Evolutionary conservation across 2,329 filamentous ascomycete genomes (phyloP).

Genomic region (Hypoxylon sp.): DNA sequence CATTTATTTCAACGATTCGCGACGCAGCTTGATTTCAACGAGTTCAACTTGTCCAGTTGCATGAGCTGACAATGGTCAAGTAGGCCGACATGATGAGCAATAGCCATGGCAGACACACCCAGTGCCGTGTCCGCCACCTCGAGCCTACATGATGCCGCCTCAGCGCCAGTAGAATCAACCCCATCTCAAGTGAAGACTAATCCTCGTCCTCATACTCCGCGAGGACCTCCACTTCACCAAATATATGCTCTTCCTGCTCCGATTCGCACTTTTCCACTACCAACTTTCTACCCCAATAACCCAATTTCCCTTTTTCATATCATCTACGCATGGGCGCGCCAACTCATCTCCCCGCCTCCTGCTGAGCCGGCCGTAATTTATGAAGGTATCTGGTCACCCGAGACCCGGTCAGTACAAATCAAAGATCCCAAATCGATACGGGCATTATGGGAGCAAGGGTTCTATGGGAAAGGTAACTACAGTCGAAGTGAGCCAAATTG

Average conservation of each 20-base stretch:
- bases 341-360: conserved; percentile 76
- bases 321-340: conserved; percentile 81
- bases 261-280: conserved; percentile 85
- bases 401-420: conserved; percentile 87
- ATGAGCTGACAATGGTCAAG: conserved; percentile 37
- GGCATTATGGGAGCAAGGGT: conserved; percentile 95
- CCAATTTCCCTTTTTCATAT: conserved; percentile 89
- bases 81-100: conserved; percentile 64
- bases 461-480: conserved; percentile 94
- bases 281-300: conserved; percentile 91
- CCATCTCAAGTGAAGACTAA: conserved; percentile 40
- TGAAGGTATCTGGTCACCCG: conserved; percentile 82
- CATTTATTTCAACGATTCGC: conserved; percentile 1
- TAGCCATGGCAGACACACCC: conserved; percentile 53
- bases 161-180: conserved; percentile 42
- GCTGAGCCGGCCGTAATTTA: conserved; percentile 76
- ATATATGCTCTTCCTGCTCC: conserved; percentile 88
- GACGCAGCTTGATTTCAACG: neutral
- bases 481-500: conserved; percentile 96
- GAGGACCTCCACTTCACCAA: conserved; percentile 69
- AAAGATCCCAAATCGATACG: conserved; percentile 81
- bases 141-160: conserved; percentile 34
- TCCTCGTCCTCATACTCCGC: conserved; percentile 40
- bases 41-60: conserved; percentile 9
- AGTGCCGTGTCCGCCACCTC: conserved; percentile 41